Evolutionary conservation across 1,284 basidiomycete genomes (phyloP).

Genomic region (Volvariella volvacea): DNA sequence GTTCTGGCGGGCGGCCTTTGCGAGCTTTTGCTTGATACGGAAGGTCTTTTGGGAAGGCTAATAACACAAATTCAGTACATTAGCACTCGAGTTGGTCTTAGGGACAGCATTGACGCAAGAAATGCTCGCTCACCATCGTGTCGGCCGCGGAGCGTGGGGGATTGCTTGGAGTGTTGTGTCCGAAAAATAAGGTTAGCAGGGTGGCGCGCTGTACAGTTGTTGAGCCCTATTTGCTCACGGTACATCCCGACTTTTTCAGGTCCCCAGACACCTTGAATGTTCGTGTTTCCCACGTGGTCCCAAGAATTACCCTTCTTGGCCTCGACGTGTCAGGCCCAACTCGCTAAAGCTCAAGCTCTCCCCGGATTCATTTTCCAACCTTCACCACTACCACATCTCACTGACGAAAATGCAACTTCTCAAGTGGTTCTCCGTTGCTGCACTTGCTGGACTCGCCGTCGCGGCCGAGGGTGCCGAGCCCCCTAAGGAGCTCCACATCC

Average conservation of each 20-base stretch:
- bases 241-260: not conserved
- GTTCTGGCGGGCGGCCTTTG: slow-evolving; percentile 95
- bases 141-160: slow-evolving; percentile 14
- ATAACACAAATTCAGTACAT: slow-evolving; percentile 3
- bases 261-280: slow-evolving; percentile 1
- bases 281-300: too few relatives aligned
- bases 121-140: slow-evolving; percentile 31
- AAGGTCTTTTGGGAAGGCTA: slow-evolving; percentile 99
- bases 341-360: too few relatives aligned
- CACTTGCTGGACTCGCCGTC: slow-evolving; percentile 25
- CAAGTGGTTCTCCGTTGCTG: slow-evolving; percentile 34
- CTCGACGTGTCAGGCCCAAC: slow-evolving; percentile 6
- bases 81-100: not conserved
- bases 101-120: slow-evolving; percentile 2
- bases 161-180: slow-evolving; percentile 23
- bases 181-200: slow-evolving; percentile 31
- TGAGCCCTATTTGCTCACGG: slow-evolving; percentile 12
- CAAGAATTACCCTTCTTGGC: too few relatives aligned
- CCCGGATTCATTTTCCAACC: slow-evolving; percentile 1
- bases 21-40: slow-evolving; percentile 93
- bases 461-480: slow-evolving; percentile 34
- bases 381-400: slow-evolving; percentile 3
- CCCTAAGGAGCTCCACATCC: slow-evolving; percentile 52
- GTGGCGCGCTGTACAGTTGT: slow-evolving; percentile 32
- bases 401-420: slow-evolving; percentile 40